These are phyloP conservation scores for Ramaria rubella DNA, from an alignment of 768 basidiomycete species.

Conservation along the genomic window DNA sequence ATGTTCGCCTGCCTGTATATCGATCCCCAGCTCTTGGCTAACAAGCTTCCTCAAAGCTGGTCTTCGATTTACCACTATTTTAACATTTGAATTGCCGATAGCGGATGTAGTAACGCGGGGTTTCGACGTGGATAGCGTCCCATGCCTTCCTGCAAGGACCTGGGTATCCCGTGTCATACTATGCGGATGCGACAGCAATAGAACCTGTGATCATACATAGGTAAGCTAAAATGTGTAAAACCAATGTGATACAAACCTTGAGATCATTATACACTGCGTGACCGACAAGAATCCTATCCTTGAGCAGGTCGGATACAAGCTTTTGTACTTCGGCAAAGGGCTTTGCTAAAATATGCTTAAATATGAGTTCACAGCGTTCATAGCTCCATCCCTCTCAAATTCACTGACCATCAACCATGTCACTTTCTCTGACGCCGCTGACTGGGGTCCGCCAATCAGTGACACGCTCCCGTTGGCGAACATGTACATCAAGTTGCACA, in stretches of 20 bases:
- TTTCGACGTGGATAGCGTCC: background rate
- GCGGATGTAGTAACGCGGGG: background rate
- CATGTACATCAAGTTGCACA: slow-evolving; percentile 76
- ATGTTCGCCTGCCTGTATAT: slow-evolving; percentile 87
- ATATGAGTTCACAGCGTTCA: background rate
- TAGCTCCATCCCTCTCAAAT: background rate
- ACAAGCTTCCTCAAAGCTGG: slow-evolving; percentile 77
- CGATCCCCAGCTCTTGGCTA: slow-evolving; percentile 66
- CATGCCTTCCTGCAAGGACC: slow-evolving; percentile 38
- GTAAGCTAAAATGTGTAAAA: background rate
- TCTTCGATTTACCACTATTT: slow-evolving; percentile 45
- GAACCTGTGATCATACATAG: slow-evolving; percentile 34
- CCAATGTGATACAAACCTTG: slow-evolving; percentile 44
- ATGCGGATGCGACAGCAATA: slow-evolving; percentile 66
- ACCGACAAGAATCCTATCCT: slow-evolving; percentile 77
- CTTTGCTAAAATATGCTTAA: slow-evolving; percentile 44
- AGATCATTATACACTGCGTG: slow-evolving; percentile 91
- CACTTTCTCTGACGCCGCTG: slow-evolving; percentile 72
- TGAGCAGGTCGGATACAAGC: slow-evolving; percentile 65
- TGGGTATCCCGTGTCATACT: slow-evolving; percentile 66
- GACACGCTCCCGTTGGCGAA: slow-evolving; percentile 78
- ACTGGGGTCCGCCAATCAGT: slow-evolving; percentile 90
- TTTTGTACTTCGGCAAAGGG: slow-evolving; percentile 76
- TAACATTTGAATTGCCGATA: background rate
- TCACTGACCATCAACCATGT: slow-evolving; percentile 60